Evolutionary conservation across 768 basidiomycete genomes (phyloP).

Genomic region (Gloeopeniophorella convolvens): DNA sequence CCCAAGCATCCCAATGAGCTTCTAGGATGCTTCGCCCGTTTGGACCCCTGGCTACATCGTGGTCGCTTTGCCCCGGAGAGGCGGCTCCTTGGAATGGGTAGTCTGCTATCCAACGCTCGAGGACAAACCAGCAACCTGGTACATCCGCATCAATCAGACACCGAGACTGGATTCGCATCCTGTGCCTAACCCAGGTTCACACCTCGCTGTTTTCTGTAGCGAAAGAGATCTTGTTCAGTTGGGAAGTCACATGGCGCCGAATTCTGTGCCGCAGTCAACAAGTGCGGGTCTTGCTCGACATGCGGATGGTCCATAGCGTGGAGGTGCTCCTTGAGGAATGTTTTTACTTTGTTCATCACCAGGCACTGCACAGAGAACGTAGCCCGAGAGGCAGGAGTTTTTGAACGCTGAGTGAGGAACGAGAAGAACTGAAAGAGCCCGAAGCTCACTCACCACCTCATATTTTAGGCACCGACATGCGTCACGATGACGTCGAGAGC

Average conservation of each 20-base stretch:
- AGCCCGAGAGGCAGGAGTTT: too few species aligned
- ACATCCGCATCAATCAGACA: too few species aligned
- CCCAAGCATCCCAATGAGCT: conserved; percentile 49
- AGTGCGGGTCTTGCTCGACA: neutral
- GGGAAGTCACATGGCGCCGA: conserved; percentile 11
- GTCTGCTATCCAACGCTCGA: conserved; percentile 71
- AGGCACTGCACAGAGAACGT: neutral
- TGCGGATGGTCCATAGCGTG: neutral
- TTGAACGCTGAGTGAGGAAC: too few species aligned
- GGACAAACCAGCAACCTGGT: conserved; percentile 76
- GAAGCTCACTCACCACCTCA: too few species aligned
- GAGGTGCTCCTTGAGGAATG: conserved; percentile 6
- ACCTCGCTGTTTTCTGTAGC: conserved; percentile 70
- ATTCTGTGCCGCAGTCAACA: too few species aligned
- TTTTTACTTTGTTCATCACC: conserved; percentile 6
- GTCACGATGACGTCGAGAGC: too few species aligned
- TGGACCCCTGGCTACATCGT: conserved; percentile 57
- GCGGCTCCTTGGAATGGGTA: conserved; percentile 48
- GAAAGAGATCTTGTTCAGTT: conserved; percentile 33
- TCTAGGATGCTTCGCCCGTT: conserved; percentile 38
- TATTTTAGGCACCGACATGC: too few species aligned
- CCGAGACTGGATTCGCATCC: too few species aligned
- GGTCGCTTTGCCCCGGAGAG: conserved; percentile 55
- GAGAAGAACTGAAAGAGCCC: too few species aligned
- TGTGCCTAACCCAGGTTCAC: conserved; percentile 66